A percentile compares a stretch with the other conserved stretches of the same genome.
phyloP scores from a whole-genome alignment of 768 basidiomycete species.

The Glaciozyma martinii region DNA sequence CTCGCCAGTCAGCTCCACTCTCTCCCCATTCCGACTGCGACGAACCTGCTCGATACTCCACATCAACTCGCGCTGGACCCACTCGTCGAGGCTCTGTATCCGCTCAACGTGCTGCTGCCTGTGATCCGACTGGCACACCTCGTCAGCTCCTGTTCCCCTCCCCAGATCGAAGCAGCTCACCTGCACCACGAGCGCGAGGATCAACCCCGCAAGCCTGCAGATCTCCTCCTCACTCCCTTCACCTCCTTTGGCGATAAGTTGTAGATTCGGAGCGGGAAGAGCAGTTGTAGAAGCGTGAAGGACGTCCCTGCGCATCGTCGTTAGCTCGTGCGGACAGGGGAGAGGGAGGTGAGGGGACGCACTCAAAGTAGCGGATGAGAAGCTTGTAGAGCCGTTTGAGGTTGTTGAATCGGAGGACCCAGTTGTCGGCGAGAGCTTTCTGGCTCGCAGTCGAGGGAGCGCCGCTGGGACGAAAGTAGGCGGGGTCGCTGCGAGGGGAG shows the following conservation, averaged over 20 bases:
- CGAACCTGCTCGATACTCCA: constrained; percentile 82
- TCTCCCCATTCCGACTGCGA: neutral
- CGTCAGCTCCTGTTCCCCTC: constrained; percentile 58
- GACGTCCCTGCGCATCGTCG: constrained; percentile 38
- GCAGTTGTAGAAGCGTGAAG: constrained; percentile 67
- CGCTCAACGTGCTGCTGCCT: constrained; percentile 81
- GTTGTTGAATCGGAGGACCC: constrained; percentile 74
- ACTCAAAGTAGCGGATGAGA: constrained; percentile 66
- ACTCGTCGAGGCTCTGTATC: constrained; percentile 74
- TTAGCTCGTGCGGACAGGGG: neutral
- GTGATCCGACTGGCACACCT: constrained; percentile 78
- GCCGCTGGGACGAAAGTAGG: constrained; percentile 62
- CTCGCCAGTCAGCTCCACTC: neutral
- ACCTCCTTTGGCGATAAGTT: constrained; percentile 70
- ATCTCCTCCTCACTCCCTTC: constrained; percentile 47
- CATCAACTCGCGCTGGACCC: constrained; percentile 82
- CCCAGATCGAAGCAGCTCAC: constrained; percentile 56
- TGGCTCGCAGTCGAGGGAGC: constrained; percentile 43
- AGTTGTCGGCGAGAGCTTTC: constrained; percentile 66
- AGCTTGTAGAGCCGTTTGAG: constrained; percentile 78
- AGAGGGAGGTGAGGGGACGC: constrained; percentile 43
- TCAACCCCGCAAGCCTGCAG: constrained; percentile 15
- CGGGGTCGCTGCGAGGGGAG: constrained; percentile 52
- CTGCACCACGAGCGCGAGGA: constrained; percentile 25
- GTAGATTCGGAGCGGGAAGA: constrained; percentile 79